Conservation (phyloP, 192 early-diverging fungal genomes). For the Coemansia sp. region DNA sequence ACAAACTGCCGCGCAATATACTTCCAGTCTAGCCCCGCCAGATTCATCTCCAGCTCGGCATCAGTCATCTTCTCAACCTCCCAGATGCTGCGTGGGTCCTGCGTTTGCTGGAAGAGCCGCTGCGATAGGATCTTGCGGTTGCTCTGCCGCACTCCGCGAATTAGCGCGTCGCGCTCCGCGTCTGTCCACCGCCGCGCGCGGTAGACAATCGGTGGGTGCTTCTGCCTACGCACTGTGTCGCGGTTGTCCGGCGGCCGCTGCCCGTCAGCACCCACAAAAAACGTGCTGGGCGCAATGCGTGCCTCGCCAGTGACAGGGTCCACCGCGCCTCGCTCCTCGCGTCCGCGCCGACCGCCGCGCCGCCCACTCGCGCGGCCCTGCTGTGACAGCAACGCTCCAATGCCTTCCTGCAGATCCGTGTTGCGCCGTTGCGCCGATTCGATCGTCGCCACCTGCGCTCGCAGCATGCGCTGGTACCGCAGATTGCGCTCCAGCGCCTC, state of each 20-base stretch:
- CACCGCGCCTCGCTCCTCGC: constrained; percentile 22
- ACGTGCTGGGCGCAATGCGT: constrained; percentile 18
- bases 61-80: constrained; percentile 46
- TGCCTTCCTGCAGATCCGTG: constrained; percentile 40
- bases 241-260: constrained; percentile 52
- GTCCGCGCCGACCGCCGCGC: constrained; percentile 33
- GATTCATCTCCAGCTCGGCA: constrained; percentile 51
- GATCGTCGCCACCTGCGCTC: constrained; percentile 48
- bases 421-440: constrained; percentile 54
- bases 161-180: constrained; percentile 54
- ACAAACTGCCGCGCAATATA: constrained; percentile 57
- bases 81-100: constrained; percentile 51
- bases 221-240: constrained; percentile 47
- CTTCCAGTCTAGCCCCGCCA: constrained; percentile 54
- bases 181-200: constrained; percentile 56
- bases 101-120: constrained; percentile 46
- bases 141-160: constrained; percentile 49
- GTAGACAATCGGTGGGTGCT: constrained; percentile 52
- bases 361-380: constrained; percentile 40
- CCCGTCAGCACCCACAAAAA: constrained; percentile 46
- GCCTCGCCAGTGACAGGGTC: constrained; percentile 40
- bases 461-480: constrained; percentile 46
- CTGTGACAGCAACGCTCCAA: constrained; percentile 35
- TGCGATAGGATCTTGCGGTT: constrained; percentile 54
- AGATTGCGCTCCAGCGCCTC: constrained; percentile 54